These are phyloP conservation scores for Malassezia globosa DNA, from an alignment of 1,284 basidiomycete genomes.

Conservation along the genomic window DNA sequence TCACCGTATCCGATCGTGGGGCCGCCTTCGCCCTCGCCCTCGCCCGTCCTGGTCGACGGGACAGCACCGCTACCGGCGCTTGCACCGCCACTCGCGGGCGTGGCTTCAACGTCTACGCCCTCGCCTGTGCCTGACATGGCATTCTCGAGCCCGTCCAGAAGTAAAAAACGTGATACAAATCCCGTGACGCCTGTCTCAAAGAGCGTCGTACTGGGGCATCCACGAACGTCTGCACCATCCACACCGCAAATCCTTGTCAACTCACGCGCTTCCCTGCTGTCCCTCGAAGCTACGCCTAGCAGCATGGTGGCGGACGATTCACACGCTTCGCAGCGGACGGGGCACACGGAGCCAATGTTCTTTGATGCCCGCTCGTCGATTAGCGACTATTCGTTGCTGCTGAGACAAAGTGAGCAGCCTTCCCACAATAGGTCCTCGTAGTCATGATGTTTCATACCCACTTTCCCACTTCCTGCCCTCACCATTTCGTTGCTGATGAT, in stretches of 20 bases:
- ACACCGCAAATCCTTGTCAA: too few relatives aligned
- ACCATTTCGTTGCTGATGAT: too few relatives aligned
- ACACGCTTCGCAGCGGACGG: not conserved
- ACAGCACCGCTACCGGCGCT: conserved; percentile 1
- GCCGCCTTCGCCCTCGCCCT: not conserved
- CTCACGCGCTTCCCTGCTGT: too few relatives aligned
- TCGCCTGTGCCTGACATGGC: not conserved
- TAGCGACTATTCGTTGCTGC: not conserved
- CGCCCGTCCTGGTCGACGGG: not conserved
- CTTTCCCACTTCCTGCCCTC: too few relatives aligned
- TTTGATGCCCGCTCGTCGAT: conserved; percentile 11
- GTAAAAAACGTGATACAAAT: too few relatives aligned
- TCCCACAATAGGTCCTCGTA: not conserved
- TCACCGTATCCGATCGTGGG: not conserved
- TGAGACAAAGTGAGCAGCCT: not conserved
- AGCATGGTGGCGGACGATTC: not conserved
- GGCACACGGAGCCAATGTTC: not conserved
- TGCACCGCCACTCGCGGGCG: not conserved
- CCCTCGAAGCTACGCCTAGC: too few relatives aligned
- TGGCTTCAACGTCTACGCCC: not conserved
- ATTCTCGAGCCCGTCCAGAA: too few relatives aligned
- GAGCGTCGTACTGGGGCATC: too few relatives aligned
- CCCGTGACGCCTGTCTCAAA: too few relatives aligned
- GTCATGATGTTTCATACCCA: too few relatives aligned
- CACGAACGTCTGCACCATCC: too few relatives aligned